These are phyloP conservation scores for Tuber aestivum DNA, from an alignment of 495 filamentous ascomycete genomes.

Conservation along the genomic window DNA sequence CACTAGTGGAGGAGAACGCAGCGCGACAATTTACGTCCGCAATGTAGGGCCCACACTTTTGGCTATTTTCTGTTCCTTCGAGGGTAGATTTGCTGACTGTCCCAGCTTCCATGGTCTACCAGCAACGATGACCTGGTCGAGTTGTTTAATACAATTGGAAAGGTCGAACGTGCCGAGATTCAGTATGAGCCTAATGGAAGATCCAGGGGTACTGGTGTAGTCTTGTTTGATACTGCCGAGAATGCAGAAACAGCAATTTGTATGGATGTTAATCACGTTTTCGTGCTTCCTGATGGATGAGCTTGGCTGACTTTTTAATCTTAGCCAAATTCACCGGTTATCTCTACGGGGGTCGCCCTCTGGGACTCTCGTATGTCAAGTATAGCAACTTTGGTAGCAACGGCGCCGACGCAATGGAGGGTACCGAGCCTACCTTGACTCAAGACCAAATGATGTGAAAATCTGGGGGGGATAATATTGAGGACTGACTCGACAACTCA, in stretches of 20 bases:
- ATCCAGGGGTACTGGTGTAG: slow-evolving; percentile 90
- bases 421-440: slow-evolving; percentile 68
- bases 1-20: slow-evolving; percentile 77
- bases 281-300: background rate
- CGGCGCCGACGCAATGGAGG: slow-evolving; percentile 72
- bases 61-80: background rate
- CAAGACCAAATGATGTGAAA: slow-evolving; percentile 98
- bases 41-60: slow-evolving; percentile 64
- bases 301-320: slow-evolving; percentile 18
- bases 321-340: slow-evolving; percentile 92
- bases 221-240: slow-evolving; percentile 75
- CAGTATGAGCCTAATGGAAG: slow-evolving; percentile 96
- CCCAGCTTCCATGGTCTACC: slow-evolving; percentile 92
- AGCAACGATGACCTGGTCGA: slow-evolving; percentile 96
- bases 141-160: slow-evolving; percentile 94
- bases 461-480: slow-evolving; percentile 13
- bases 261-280: slow-evolving; percentile 44
- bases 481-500: slow-evolving; percentile 14
- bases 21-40: slow-evolving; percentile 84
- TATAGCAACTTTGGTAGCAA: slow-evolving; percentile 63
- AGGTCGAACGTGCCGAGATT: slow-evolving; percentile 95
- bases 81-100: slow-evolving; percentile 33
- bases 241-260: slow-evolving; percentile 87
- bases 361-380: slow-evolving; percentile 86
- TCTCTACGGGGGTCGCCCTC: slow-evolving; percentile 90